phyloP scores from a whole-genome alignment of 1,284 basidiomycete genomes.

The Schizophyllum amplum region DNA sequence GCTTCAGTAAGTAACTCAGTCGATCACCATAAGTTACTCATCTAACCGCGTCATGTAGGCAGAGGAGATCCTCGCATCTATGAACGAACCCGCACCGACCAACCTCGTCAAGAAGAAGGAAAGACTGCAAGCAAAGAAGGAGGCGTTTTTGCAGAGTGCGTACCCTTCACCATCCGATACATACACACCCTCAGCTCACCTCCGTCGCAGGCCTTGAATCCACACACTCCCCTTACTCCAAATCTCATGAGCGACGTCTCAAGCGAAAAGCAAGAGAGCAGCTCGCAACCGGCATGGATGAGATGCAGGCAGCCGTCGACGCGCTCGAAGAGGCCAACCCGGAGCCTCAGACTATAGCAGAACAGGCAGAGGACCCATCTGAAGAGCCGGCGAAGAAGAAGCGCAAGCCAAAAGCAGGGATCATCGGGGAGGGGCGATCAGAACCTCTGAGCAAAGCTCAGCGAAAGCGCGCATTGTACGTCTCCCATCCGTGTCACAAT shows the following conservation, averaged over 20 bases:
- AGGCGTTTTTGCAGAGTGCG: conserved; percentile 60
- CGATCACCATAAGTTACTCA: neutral
- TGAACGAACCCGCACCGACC: conserved; percentile 20
- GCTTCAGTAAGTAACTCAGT: conserved; percentile 26
- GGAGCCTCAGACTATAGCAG: conserved; percentile 11
- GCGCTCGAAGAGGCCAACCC: conserved; percentile 33
- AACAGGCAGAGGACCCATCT: neutral
- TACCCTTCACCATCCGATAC: conserved; percentile 6
- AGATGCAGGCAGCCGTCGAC: conserved; percentile 50
- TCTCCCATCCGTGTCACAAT: conserved; percentile 10
- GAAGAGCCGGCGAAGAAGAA: conserved; percentile 11
- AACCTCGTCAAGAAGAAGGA: conserved; percentile 53
- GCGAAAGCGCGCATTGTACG: conserved; percentile 65
- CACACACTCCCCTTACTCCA: conserved; percentile 57
- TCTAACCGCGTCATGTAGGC: conserved; percentile 26
- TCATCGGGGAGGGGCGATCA: conserved; percentile 65
- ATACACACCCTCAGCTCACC: no score
- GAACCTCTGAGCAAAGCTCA: conserved; percentile 55
- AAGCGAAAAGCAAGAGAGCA: conserved; percentile 68
- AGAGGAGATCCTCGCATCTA: conserved; percentile 32
- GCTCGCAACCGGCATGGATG: conserved; percentile 51
- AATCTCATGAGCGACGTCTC: conserved; percentile 62
- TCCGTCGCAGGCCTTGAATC: conserved; percentile 49
- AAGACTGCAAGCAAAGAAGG: conserved; percentile 57
- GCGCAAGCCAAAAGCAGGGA: conserved; percentile 30